Conservation (phyloP, 768 basidiomycete species). For the Sarcodon sp. region DNA sequence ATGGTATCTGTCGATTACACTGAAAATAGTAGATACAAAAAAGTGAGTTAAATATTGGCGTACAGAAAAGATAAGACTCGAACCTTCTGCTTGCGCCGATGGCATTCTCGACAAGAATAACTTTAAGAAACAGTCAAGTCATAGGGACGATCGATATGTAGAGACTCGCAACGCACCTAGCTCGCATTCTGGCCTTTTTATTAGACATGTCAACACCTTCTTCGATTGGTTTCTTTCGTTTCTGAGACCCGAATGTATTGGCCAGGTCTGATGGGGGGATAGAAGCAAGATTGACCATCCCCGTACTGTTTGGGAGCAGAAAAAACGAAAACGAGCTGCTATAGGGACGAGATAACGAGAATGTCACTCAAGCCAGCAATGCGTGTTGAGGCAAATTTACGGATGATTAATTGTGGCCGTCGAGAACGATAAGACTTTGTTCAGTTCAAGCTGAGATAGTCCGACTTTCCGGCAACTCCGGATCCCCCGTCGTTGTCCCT, state of each 20-base stretch:
- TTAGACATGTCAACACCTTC: slow-evolving; percentile 31
- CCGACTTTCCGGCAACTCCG: not conserved
- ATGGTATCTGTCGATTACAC: slow-evolving; percentile 81
- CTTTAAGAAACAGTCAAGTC: slow-evolving; percentile 19
- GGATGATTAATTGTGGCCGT: too few species aligned
- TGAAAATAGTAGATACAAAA: slow-evolving; percentile 13
- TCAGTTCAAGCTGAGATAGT: too few species aligned
- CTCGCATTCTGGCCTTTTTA: slow-evolving; percentile 51
- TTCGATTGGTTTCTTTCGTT: slow-evolving; percentile 55
- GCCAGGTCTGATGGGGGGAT: slow-evolving; percentile 2
- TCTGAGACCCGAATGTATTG: slow-evolving; percentile 21
- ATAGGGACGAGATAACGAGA: too few species aligned
- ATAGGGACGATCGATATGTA: not conserved
- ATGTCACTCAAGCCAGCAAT: too few species aligned
- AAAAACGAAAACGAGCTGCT: too few species aligned
- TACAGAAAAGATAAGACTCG: slow-evolving; percentile 1
- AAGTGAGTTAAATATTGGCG: slow-evolving; percentile 5
- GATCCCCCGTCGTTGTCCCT: not conserved
- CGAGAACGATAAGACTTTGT: not conserved
- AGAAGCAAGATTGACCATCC: slow-evolving; percentile 1
- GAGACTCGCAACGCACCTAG: slow-evolving; percentile 37
- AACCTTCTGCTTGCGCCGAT: slow-evolving; percentile 82
- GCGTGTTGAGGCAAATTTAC: too few species aligned
- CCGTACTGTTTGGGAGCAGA: not conserved
- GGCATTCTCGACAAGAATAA: slow-evolving; percentile 82